Conservation (phyloP, 352 stramenopile species). For the Globisporangium ultimum region DNA sequence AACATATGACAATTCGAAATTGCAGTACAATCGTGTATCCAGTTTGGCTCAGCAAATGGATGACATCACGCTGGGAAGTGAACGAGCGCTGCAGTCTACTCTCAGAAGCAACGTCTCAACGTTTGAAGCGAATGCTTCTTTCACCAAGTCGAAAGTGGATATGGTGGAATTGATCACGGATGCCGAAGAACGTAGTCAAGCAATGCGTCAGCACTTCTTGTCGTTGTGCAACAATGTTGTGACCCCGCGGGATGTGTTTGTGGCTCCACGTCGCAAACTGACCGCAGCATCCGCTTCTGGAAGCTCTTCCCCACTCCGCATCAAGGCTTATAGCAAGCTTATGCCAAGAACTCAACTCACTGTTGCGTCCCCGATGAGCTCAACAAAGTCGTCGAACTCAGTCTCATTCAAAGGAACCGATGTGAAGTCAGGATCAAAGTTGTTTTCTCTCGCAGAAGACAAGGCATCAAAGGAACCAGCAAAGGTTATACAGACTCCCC, state of each 20-base stretch:
- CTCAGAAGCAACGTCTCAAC: constrained; percentile 15
- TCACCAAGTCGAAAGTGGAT: constrained; percentile 36
- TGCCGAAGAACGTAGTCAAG: constrained; percentile 36
- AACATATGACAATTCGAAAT: constrained; percentile 73
- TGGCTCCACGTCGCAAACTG: constrained; percentile 36
- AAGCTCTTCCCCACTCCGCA: constrained; percentile 25
- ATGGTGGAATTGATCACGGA: constrained; percentile 45
- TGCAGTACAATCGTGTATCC: constrained; percentile 67
- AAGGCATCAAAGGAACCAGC: constrained; percentile 49
- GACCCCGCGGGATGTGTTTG: constrained; percentile 52
- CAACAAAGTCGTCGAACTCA: constrained; percentile 33
- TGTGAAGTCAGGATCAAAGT: constrained; percentile 51
- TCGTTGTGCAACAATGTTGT: constrained; percentile 59
- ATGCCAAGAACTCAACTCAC: constrained; percentile 68
- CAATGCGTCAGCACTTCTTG: constrained; percentile 51
- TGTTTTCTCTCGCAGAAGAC: constrained; percentile 58
- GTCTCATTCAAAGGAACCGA: constrained; percentile 59
- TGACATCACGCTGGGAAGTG: constrained; percentile 38
- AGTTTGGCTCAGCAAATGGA: constrained; percentile 49
- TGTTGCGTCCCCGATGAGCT: constrained; percentile 62
- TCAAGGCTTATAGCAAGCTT: constrained; percentile 62
- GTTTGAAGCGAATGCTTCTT: constrained; percentile 15
- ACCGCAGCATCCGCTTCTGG: constrained; percentile 11
- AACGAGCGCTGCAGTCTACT: constrained; percentile 22
- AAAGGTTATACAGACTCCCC: constrained; percentile 46